phyloP scores from a whole-genome alignment of 495 filamentous ascomycete genomes.

The Hyphodiscus hymeniophilus region DNA sequence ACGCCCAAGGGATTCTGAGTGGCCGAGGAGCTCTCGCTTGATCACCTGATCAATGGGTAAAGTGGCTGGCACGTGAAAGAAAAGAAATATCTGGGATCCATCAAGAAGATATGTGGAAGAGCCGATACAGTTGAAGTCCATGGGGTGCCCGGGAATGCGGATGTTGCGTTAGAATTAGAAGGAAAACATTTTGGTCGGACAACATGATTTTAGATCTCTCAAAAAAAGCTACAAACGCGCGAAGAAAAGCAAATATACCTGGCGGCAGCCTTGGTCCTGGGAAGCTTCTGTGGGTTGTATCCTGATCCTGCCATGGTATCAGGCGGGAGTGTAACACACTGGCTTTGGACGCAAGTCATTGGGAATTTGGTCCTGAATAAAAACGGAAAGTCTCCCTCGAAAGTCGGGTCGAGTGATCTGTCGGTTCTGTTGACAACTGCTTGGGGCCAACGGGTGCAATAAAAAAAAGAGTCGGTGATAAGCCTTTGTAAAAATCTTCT shows the following conservation, averaged over 20 bases:
- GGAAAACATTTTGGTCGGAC: slow-evolving; percentile 17
- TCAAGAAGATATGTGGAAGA: background rate
- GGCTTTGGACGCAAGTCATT: slow-evolving; percentile 22
- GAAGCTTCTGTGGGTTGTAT: slow-evolving; percentile 11
- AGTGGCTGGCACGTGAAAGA: slow-evolving; percentile 13
- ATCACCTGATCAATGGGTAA: slow-evolving; percentile 6
- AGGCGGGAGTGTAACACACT: slow-evolving; percentile 16
- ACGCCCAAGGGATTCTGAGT: too few species aligned
- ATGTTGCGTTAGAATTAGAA: slow-evolving; percentile 1
- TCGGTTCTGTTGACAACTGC: background rate
- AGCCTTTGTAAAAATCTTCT: background rate
- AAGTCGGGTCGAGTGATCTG: slow-evolving; percentile 1
- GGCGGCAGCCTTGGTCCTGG: slow-evolving; percentile 21
- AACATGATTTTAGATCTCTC: slow-evolving; percentile 14
- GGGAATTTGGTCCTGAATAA: slow-evolving; percentile 3
- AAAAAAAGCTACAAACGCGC: slow-evolving; percentile 4
- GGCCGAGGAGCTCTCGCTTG: background rate
- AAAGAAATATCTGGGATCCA: slow-evolving; percentile 5
- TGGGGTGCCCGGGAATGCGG: slow-evolving; percentile 3
- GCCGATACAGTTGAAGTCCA: background rate
- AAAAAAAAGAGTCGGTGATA: background rate
- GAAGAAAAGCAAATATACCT: slow-evolving; percentile 24
- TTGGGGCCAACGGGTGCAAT: slow-evolving; percentile 11
- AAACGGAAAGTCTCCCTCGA: background rate
- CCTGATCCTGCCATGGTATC: slow-evolving; percentile 19